Base-by-base conservation (phyloP, 345 rosid genomes). In the Gossypium herbaceum region DNA sequence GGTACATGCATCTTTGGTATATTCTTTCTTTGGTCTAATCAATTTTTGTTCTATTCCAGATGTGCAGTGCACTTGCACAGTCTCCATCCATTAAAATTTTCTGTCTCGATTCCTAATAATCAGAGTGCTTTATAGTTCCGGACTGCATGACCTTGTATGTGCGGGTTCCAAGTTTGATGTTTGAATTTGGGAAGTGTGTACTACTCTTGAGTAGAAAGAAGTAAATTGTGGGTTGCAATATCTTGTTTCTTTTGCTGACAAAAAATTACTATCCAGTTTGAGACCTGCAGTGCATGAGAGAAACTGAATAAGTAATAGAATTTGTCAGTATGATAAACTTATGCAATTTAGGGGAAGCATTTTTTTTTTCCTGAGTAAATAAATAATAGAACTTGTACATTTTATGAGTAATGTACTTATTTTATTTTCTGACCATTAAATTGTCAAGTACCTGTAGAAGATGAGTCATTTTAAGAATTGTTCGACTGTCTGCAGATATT, bases 401-500 rank as follows among this genome's bases (percentile, higher is more conserved):
- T 71, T 72, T 52, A 5, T 41, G 47, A n/a, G 34, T 61, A 27
- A 45, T 24, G 15, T 45, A 13, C 55, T 17, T 73, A 60, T 63
- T 4, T 9, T 77, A 20, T 43, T 45, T 22, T 48, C 29, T 67
- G 8, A 34, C 70, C 64, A 22, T 47, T 48, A 12, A 41, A 54
- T 19, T 5, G 54, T 66, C 17, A 71, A 75, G 65, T 29, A 1
- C 25, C 19, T 57, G 56, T 68, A 15, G n/a, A 62, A 50, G 55
- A 61, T 4, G 57, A 17, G 7, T 17, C 34, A 74, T 70, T 56
- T 52, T 22, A 20, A 69, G 41, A 16, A 44, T 10, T 15, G 3
- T 50, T 68, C 59, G 3, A 17, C 45, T 56, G 22, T 63, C n/a
- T 83, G 65, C 81, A 95, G 99, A 85, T 93, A 95, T 77, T 95